These are phyloP conservation scores for Chaetoceros muelleri DNA, from an alignment of 108 stramenopile genomes.

Conservation along the genomic window DNA sequence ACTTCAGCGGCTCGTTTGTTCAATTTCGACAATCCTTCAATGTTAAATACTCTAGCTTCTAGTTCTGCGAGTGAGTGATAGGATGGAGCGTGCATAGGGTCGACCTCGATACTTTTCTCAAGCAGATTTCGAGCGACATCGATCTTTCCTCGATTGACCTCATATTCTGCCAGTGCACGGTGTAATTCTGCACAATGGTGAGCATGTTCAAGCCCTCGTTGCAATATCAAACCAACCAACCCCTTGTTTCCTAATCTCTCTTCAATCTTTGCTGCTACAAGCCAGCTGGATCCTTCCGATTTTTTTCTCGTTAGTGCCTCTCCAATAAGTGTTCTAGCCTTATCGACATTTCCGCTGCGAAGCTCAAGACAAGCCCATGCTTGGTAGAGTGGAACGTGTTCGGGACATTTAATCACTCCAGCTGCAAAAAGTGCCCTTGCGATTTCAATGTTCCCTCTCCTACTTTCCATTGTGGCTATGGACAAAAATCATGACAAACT, in stretches of 20 bases:
- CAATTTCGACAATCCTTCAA: constrained; percentile 64
- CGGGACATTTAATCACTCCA: constrained; percentile 54
- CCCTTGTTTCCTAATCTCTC: constrained; percentile 37
- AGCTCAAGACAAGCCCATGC: constrained; percentile 72
- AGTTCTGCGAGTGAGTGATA: constrained; percentile 83
- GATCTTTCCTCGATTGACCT: constrained; percentile 41
- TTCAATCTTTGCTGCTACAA: constrained; percentile 55
- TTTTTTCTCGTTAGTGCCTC: constrained; percentile 65
- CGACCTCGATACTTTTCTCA: constrained; percentile 66
- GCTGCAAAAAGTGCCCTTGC: constrained; percentile 53
- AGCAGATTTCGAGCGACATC: constrained; percentile 54
- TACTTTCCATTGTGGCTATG: constrained; percentile 36
- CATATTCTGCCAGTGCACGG: constrained; percentile 46
- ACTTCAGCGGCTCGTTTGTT: constrained; percentile 58
- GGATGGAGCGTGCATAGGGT: constrained; percentile 64
- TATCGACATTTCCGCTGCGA: constrained; percentile 40
- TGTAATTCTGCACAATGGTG: constrained; percentile 52
- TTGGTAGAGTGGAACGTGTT: constrained; percentile 56
- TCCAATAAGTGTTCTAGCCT: constrained; percentile 54
- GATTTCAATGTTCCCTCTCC: constrained; percentile 39
- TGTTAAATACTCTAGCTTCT: constrained; percentile 72
- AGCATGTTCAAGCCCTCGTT: constrained; percentile 71
- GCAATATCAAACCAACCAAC: constrained; percentile 41
- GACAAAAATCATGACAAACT: neutral
- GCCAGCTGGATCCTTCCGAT: constrained; percentile 62